Conservation (phyloP, 169 alveolate genomes). For the Condylostoma magnum region DNA sequence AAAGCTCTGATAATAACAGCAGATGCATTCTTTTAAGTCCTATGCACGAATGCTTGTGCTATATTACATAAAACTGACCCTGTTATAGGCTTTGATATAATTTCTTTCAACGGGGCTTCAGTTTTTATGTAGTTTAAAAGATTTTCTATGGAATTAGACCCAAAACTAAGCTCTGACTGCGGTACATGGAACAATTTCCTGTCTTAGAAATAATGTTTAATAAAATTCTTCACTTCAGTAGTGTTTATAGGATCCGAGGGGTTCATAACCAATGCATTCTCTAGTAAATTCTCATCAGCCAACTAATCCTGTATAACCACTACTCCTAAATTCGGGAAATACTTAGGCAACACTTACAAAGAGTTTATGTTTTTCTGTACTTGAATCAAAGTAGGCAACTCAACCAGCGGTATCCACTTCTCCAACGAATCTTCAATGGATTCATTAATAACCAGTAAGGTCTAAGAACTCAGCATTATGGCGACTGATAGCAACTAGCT, state of each 20-base stretch:
- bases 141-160: not conserved
- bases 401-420: not conserved
- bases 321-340: slow-evolving; percentile 4
- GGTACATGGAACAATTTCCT: not conserved
- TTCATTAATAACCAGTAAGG: not conserved
- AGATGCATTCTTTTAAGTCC: not conserved
- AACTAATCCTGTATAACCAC: slow-evolving; percentile 1
- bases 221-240: not conserved
- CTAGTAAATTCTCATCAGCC: not conserved
- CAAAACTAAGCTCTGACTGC: not conserved
- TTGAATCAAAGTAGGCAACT: slow-evolving; percentile 10
- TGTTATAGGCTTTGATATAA: not conserved
- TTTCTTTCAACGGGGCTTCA: not conserved
- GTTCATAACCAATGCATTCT: not conserved
- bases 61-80: slow-evolving; percentile 4
- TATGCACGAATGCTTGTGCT: slow-evolving; percentile 6
- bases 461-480: not conserved
- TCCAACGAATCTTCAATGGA: not conserved
- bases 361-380: not conserved
- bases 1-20: slow-evolving; percentile 5
- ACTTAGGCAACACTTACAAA: not conserved
- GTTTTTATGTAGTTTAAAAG: not conserved
- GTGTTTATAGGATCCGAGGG: not conserved
- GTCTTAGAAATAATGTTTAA: not conserved
- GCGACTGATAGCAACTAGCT: slow-evolving; percentile 12